These are phyloP conservation scores for Panicum miliaceum DNA, from an alignment of 176 grass and related monocot genomes.

Conservation along the genomic window DNA sequence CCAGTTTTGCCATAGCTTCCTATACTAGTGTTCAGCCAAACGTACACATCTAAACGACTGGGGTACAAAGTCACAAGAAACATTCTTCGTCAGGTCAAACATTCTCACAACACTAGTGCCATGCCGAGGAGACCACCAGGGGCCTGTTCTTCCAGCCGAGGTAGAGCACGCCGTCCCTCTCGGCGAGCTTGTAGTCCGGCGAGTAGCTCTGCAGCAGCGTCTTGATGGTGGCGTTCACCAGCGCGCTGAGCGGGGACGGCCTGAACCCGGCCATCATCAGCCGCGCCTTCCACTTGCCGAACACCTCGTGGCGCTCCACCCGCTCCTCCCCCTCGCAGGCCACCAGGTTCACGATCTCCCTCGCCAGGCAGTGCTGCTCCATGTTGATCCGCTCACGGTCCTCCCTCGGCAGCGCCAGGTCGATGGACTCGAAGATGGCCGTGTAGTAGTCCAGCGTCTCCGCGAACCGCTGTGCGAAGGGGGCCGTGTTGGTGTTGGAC, in stretches of 20 bases:
- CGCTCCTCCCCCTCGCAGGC: constrained; percentile 88
- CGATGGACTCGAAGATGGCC: constrained; percentile 93
- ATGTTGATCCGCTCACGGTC: constrained; percentile 77
- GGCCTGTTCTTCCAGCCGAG: constrained; percentile 88
- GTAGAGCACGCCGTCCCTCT: constrained; percentile 80
- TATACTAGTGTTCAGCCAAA: constrained; percentile 2
- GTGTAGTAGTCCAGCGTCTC: constrained; percentile 90
- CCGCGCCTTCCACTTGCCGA: constrained; percentile 90
- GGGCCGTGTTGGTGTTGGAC: constrained; percentile 86
- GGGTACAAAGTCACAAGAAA: background rate
- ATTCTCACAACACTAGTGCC: constrained; percentile 58
- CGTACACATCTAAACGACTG: constrained; percentile 27
- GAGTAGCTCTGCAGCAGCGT: constrained; percentile 84
- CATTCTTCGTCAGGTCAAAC: constrained; percentile 33
- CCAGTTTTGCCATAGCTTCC: constrained; percentile 15
- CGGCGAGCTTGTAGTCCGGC: constrained; percentile 72
- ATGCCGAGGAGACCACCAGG: constrained; percentile 80
- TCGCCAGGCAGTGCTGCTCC: constrained; percentile 92
- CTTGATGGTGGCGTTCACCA: constrained; percentile 88
- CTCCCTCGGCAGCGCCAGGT: constrained; percentile 66
- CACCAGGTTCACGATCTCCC: constrained; percentile 88
- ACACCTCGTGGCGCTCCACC: constrained; percentile 81
- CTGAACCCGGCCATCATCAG: constrained; percentile 88
- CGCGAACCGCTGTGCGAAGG: constrained; percentile 69
- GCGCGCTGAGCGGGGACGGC: constrained; percentile 72